phyloP scores from a whole-genome alignment of 1,139 yeast genomes.

The Candida glucosophila region DNA sequence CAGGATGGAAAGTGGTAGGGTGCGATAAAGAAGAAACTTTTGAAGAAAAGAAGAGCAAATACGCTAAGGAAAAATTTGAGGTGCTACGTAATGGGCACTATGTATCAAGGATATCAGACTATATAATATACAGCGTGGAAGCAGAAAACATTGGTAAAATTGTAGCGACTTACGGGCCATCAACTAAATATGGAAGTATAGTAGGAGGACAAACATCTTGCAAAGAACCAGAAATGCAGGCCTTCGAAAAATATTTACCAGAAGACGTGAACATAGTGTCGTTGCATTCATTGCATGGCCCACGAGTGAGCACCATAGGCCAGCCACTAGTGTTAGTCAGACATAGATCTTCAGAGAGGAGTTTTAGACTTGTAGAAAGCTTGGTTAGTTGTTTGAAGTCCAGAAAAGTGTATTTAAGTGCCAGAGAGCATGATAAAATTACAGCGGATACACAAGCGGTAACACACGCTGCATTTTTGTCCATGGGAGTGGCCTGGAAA shows the following conservation, averaged over 20 bases:
- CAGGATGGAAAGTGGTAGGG: conserved; percentile 89
- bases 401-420: conserved; percentile 68
- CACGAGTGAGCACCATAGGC: conserved; percentile 78
- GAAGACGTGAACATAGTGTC: conserved; percentile 74
- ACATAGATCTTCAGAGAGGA: conserved; percentile 56
- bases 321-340: conserved; percentile 85
- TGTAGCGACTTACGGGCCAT: conserved; percentile 70
- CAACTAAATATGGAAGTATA: conserved; percentile 78
- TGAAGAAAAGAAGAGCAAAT: conserved; percentile 36
- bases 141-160: conserved; percentile 72
- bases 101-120: conserved; percentile 76
- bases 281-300: conserved; percentile 92
- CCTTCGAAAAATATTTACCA: conserved; percentile 73
- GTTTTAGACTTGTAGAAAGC: conserved; percentile 51
- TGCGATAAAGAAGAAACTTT: conserved; percentile 75
- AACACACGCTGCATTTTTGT: conserved; percentile 92
- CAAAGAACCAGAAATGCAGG: conserved; percentile 81
- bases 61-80: conserved; percentile 36
- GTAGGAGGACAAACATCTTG: conserved; percentile 99
- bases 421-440: conserved; percentile 81
- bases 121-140: conserved; percentile 81
- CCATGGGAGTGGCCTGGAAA: conserved; percentile 97
- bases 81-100: conserved; percentile 68
- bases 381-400: conserved; percentile 69
- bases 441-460: conserved; percentile 99